These are phyloP conservation scores for Tolypocladium amazonense DNA, from an alignment of 2,329 filamentous ascomycete species.

Conservation along the genomic window DNA sequence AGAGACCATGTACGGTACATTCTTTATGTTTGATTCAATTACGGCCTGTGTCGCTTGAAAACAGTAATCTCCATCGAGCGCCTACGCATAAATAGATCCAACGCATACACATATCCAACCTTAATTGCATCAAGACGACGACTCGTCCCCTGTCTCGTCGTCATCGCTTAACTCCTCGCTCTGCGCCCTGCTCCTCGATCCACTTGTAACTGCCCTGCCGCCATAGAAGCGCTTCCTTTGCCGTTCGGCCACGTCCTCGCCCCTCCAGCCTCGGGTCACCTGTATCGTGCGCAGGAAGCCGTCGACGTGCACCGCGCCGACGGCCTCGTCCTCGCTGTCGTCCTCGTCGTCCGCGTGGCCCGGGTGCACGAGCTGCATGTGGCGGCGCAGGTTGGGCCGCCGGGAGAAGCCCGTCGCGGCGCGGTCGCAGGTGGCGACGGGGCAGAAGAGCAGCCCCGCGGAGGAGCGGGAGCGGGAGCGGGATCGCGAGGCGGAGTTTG, in stretches of 20 bases:
- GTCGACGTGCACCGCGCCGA: slow-evolving; percentile 57
- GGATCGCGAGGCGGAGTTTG: slow-evolving; percentile 12
- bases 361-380: slow-evolving; percentile 27
- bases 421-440: slow-evolving; percentile 24
- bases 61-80: neutral
- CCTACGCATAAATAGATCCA: no score
- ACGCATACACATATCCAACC: neutral
- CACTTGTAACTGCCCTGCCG: neutral
- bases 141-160: neutral
- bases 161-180: slow-evolving; percentile 3
- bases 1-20: neutral
- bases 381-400: slow-evolving; percentile 24
- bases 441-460: slow-evolving; percentile 23
- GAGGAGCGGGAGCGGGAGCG: slow-evolving; percentile 19
- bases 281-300: slow-evolving; percentile 52
- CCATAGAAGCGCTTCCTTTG: slow-evolving; percentile 18
- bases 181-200: slow-evolving; percentile 4
- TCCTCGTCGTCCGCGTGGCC: slow-evolving; percentile 22
- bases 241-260: slow-evolving; percentile 17
- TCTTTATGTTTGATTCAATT: neutral
- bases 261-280: slow-evolving; percentile 36
- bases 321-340: slow-evolving; percentile 41
- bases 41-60: neutral
- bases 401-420: slow-evolving; percentile 24
- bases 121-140: slow-evolving; percentile 2